A percentile compares a stretch with the other conserved stretches of the same genome.
These are phyloP conservation scores for Bipolaris oryzae DNA, from an alignment of 2,329 filamentous ascomycete genomes.

Conservation along the genomic window DNA sequence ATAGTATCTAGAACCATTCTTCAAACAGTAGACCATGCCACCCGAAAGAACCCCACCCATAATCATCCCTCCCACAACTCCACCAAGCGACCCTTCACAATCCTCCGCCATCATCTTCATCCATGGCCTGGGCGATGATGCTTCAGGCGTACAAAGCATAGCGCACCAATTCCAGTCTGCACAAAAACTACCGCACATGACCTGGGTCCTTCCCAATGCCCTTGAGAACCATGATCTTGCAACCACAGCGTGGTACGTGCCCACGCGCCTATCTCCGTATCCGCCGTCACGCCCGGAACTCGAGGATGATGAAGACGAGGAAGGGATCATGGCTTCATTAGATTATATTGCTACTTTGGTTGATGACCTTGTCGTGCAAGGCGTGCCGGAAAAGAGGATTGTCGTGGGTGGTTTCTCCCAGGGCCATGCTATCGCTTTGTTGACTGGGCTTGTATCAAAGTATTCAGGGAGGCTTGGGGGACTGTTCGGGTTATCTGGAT, in stretches of 20 bases:
- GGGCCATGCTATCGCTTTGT: conserved; percentile 54
- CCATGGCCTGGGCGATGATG: conserved; percentile 56
- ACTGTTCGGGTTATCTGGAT: conserved; percentile 55
- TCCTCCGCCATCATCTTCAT: conserved; percentile 55
- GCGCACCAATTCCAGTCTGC: conserved; percentile 57
- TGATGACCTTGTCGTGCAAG: conserved; percentile 50
- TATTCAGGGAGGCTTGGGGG: conserved; percentile 51
- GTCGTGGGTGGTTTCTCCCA: conserved; percentile 58
- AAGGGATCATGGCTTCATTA: conserved; percentile 50
- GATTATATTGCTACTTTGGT: conserved; percentile 52
- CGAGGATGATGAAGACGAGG: conserved; percentile 55
- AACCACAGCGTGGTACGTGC: conserved; percentile 56
- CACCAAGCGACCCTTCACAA: conserved; percentile 44
- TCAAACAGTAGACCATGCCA: conserved; percentile 3
- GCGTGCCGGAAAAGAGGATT: conserved; percentile 52
- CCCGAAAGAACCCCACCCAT: conserved; percentile 38
- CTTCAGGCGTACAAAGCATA: conserved; percentile 52
- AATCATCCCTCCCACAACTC: conserved; percentile 45
- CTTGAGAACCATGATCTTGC: conserved; percentile 54
- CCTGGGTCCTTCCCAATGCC: conserved; percentile 60
- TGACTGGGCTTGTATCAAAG: conserved; percentile 51
- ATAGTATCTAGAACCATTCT: neutral
- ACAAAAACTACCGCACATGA: conserved; percentile 55
- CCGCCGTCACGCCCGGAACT: conserved; percentile 51
- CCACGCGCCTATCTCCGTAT: conserved; percentile 49